Evolutionary conservation across 2,329 filamentous ascomycete genomes (phyloP), one percentile per base, ranked within the genome.

Genomic region (Pseudocercospora fuligena): DNA sequence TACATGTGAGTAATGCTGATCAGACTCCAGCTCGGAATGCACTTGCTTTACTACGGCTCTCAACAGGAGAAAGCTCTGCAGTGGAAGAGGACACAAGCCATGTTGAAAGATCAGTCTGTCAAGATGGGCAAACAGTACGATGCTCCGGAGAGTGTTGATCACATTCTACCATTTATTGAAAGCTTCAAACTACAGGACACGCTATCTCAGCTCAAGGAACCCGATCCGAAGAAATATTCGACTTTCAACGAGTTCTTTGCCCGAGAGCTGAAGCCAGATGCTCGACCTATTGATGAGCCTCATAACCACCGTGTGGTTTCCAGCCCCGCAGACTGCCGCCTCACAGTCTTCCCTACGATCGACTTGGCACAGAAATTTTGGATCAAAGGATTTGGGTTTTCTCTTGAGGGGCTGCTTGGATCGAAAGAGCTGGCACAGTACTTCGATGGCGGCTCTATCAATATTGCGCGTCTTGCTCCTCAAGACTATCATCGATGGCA

Each of bases 201-300:
- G 6, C 66, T 82, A 58, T 19, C 62, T 1, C 77, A 82, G 49
- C 71, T 82, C 66, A 71, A 71, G 56, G 67, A 81, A 69, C 79
- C 79, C 0, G 77, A 82, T 69, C 76, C 76, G 7, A 69, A 62
- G 9, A 75, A 78, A 46, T 82, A 82, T 69, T 70, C 71, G 21
- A 80, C 70, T 6, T 82, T 82, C 77, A 82, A 82, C 67, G 79
- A 79, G 2, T 82, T 82, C 73, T 82, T 82, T 63, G 77, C 77
- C 0, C 72, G 80, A 21, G 77, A 79, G 62, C 75, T 82, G 59
- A 75, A 74, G 36, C 68, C 73, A 7, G 72, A 72, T 21, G 79
- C 80, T 0, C 69, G 80, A 11, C 80, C 80, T 1, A 72, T 80
- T 14, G 77, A 73, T 6, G 77, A 80, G 49, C 75, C 79, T 4